These are phyloP conservation scores for Peronospora farinosa DNA, from an alignment of 352 stramenopile genomes.

Conservation along the genomic window DNA sequence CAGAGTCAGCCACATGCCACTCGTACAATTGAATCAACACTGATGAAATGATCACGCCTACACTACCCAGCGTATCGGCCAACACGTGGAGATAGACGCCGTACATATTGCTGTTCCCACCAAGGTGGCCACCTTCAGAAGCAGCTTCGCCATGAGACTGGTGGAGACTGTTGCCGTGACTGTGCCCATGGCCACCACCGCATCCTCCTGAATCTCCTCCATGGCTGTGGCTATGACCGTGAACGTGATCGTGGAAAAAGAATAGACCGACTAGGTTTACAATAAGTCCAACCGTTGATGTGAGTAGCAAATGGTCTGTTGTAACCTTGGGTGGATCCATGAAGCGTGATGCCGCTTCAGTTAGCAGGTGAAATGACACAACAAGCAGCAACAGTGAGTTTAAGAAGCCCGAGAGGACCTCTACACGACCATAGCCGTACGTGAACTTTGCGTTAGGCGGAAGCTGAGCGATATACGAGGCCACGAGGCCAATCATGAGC, in stretches of 20 bases:
- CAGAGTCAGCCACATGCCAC: constrained; percentile 78
- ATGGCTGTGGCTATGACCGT: constrained; percentile 66
- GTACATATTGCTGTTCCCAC: constrained; percentile 86
- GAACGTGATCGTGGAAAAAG: constrained; percentile 87
- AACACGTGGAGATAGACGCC: constrained; percentile 88
- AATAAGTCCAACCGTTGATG: constrained; percentile 67
- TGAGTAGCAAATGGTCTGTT: constrained; percentile 82
- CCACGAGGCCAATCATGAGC: constrained; percentile 76
- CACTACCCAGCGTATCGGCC: constrained; percentile 82
- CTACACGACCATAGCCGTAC: constrained; percentile 82
- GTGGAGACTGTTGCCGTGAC: constrained; percentile 48
- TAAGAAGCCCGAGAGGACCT: constrained; percentile 83
- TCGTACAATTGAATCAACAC: constrained; percentile 79
- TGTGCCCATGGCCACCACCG: constrained; percentile 46
- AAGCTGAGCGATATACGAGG: constrained; percentile 75
- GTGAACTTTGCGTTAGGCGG: constrained; percentile 68
- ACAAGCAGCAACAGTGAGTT: constrained; percentile 82
- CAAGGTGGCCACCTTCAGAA: constrained; percentile 14
- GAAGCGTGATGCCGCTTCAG: constrained; percentile 67
- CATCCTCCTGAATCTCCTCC: constrained; percentile 28
- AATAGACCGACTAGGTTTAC: constrained; percentile 87
- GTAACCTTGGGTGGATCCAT: constrained; percentile 68
- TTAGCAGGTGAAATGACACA: constrained; percentile 80
- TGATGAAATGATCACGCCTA: constrained; percentile 86
- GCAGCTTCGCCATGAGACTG: constrained; percentile 48